These are phyloP conservation scores for Paecilomyces fulvus DNA, from an alignment of 2,329 filamentous ascomycete species.

Conservation along the genomic window DNA sequence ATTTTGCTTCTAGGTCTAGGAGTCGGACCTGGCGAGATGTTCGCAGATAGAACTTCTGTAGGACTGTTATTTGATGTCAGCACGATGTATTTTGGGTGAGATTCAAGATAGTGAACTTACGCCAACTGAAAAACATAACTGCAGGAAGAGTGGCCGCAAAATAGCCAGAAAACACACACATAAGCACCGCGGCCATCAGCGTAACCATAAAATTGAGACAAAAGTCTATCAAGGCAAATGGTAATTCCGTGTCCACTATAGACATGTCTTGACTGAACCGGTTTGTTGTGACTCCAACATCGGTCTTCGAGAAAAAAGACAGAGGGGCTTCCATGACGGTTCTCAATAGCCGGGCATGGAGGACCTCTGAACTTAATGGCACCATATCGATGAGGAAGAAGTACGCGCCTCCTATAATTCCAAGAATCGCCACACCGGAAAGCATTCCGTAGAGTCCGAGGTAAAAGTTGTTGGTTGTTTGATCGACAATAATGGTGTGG, in stretches of 20 bases:
- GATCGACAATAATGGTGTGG: too few species aligned
- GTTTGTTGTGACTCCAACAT: slow-evolving; percentile 5
- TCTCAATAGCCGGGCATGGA: neutral
- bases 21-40: slow-evolving; percentile 43
- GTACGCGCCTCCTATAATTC: neutral
- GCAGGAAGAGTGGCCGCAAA: slow-evolving; percentile 4
- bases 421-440: too few species aligned
- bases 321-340: slow-evolving; percentile 5
- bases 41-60: slow-evolving; percentile 40
- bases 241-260: slow-evolving; percentile 11
- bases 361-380: neutral
- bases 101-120: slow-evolving; percentile 32
- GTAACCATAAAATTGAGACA: slow-evolving; percentile 25
- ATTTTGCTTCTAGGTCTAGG: slow-evolving; percentile 44
- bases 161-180: slow-evolving; percentile 14
- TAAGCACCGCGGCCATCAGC: slow-evolving; percentile 20
- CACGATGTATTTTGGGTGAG: slow-evolving; percentile 16
- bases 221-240: neutral
- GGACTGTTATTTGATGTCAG: slow-evolving; percentile 33
- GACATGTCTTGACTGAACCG: slow-evolving; percentile 12
- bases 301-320: slow-evolving; percentile 5
- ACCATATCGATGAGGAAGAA: neutral
- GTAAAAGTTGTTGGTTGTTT: too few species aligned
- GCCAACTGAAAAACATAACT: slow-evolving; percentile 26
- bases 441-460: too few species aligned